Conservation (phyloP, 2,329 filamentous ascomycete species). For the Pseudocercospora crystallina region DNA sequence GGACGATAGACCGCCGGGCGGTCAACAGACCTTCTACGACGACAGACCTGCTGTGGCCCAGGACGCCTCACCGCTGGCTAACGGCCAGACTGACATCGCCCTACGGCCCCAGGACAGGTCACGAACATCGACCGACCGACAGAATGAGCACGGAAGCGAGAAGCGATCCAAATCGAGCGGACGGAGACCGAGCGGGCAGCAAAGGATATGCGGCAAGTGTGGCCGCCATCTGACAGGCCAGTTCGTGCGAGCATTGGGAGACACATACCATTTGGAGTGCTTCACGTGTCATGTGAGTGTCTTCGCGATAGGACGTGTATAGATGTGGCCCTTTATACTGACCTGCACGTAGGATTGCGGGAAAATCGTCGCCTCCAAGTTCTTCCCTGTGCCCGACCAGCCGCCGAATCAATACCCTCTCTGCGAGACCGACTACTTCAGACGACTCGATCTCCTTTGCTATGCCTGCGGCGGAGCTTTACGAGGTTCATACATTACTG, state of each 20-base stretch:
- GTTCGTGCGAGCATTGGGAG: constrained; percentile 89
- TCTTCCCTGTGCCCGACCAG: constrained; percentile 94
- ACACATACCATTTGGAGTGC: constrained; percentile 95
- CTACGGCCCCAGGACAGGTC: constrained; percentile 18
- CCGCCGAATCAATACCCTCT: constrained; percentile 88
- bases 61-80: constrained; percentile 13
- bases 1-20: constrained; percentile 27
- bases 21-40: constrained; percentile 26
- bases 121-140: constrained; percentile 17
- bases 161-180: constrained; percentile 27
- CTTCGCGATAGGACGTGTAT: constrained; percentile 12
- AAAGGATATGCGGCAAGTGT: constrained; percentile 73
- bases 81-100: constrained; percentile 20
- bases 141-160: constrained; percentile 23
- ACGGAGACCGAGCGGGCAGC: constrained; percentile 34
- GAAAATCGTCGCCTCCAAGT: constrained; percentile 96
- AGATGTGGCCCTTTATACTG: constrained; percentile 17
- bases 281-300: constrained; percentile 88
- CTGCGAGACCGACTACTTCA: constrained; percentile 97
- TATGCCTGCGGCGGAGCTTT: constrained; percentile 89
- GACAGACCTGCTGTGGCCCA: constrained; percentile 11
- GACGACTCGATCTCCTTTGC: constrained; percentile 85
- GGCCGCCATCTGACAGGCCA: constrained; percentile 84
- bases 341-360: constrained; percentile 76
- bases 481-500: constrained; percentile 95